Conservation (phyloP, 352 stramenopile species). For the Globisporangium mamillatum region DNA sequence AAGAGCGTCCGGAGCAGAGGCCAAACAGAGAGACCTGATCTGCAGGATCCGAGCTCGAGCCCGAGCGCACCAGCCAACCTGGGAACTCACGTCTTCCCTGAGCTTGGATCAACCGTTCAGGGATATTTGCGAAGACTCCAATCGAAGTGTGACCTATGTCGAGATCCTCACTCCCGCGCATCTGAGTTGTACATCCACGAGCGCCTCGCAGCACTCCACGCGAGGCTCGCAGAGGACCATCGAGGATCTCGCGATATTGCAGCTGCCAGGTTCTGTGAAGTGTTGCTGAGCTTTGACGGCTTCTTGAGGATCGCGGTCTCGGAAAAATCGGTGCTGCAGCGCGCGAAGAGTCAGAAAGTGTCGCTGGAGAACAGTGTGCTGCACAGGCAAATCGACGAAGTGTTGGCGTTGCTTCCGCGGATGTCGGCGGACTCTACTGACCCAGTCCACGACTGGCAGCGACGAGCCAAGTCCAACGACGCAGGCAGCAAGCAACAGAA, state of each 20-base stretch:
- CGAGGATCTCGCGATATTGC: not conserved
- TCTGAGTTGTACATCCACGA: not conserved
- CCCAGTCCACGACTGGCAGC: not conserved
- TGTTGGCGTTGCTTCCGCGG: not conserved
- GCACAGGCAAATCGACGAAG: not conserved
- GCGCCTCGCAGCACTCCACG: not conserved
- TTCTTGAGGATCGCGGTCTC: not conserved
- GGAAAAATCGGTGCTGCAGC: not conserved
- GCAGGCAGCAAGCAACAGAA: not conserved
- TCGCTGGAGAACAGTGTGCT: not conserved
- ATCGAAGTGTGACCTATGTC: not conserved
- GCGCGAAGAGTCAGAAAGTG: not conserved
- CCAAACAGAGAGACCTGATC: not conserved
- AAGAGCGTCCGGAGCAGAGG: not conserved
- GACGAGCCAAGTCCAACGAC: not conserved
- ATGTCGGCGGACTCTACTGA: not conserved
- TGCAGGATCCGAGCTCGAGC: too few species aligned
- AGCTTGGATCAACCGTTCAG: not conserved
- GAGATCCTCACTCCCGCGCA: not conserved
- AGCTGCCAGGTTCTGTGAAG: not conserved
- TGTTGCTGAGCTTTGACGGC: not conserved
- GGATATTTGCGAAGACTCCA: not conserved
- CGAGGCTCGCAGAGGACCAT: not conserved
- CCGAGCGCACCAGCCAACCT: too few species aligned
- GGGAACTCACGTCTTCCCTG: not conserved